Evolutionary conservation across 2,329 filamentous ascomycete species (phyloP), one percentile per base, ranked within the genome.

Genomic region (Stachybotrys chlorohalonatus): DNA sequence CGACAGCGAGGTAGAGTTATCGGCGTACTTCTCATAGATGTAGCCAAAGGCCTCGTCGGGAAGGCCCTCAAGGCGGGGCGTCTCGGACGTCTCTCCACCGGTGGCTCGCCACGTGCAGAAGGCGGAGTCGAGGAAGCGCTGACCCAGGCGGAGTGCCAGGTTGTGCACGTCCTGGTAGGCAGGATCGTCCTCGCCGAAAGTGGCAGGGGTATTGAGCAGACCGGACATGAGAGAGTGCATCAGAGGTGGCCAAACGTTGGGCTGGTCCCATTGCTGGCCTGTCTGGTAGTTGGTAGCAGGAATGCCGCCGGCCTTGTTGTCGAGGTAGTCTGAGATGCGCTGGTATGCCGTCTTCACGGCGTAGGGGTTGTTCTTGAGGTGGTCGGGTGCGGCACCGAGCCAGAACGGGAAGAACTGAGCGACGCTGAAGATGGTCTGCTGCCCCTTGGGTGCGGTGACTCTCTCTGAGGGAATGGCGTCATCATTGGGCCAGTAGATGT

Each of bases 51-150:
- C 69, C 7, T 71, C 61, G 1, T 71, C 62, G 0, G 68, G 62
- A 1, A 80, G 65, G 1, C 79, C 79, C 15, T 67, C 65, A 53
- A 84, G 71, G 64, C 74, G 78, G 32, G 78, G 78, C 47, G 72
- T 76, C 58, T 73, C 68, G 11, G 72, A 71, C 0, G 83, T 86
- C 2, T 78, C 75, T 4, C 84, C 85, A 24, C 85, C 85, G 0
- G 85, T 87, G 6, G 81, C 81, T 55, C 78, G 82, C 85, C 84
- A 87, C 0, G 84, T 87, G 71, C 85, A 88, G 64, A 86, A 87
- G 1, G 84, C 76, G 16, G 80, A 84, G 66, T 86, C 84, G 45
- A 87, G 70, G 60, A 87, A 87, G 45, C 84, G 78, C 69, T 87
- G 85, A 2, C 76, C 84, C 6, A 88, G 71, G 5, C 72, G 66